Conservation (phyloP, 2,329 filamentous ascomycete species). For the Ophiostoma fasciatum region DNA sequence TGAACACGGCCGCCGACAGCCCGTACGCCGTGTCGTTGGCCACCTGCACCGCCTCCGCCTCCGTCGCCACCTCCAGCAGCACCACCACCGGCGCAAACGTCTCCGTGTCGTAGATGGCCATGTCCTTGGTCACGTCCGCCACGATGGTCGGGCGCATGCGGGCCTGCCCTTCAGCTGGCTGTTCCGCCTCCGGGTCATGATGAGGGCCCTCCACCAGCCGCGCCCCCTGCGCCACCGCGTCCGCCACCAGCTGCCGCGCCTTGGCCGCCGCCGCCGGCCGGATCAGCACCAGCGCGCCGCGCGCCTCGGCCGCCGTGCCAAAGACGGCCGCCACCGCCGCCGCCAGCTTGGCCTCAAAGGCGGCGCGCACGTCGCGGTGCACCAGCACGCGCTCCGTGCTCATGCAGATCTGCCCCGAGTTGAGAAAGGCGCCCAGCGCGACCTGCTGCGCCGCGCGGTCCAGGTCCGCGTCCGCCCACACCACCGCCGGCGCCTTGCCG, state of each 20-base stretch:
- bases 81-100: slow-evolving; percentile 65
- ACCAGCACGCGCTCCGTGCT: slow-evolving; percentile 59
- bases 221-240: slow-evolving; percentile 55
- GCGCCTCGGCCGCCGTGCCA: slow-evolving; percentile 21
- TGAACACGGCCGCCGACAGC: slow-evolving; percentile 57
- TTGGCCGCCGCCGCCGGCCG: slow-evolving; percentile 45
- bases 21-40: slow-evolving; percentile 78
- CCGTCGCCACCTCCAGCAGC: slow-evolving; percentile 47
- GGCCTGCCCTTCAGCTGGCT: too few species aligned
- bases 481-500: slow-evolving; percentile 66
- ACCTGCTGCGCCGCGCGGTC: slow-evolving; percentile 54
- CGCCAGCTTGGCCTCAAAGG: slow-evolving; percentile 30
- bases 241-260: slow-evolving; percentile 49
- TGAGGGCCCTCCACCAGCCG: slow-evolving; percentile 11
- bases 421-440: slow-evolving; percentile 55
- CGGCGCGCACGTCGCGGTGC: slow-evolving; percentile 29
- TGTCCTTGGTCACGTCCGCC: slow-evolving; percentile 44
- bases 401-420: slow-evolving; percentile 78
- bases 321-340: slow-evolving; percentile 11
- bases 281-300: slow-evolving; percentile 15
- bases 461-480: slow-evolving; percentile 67
- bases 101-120: slow-evolving; percentile 64
- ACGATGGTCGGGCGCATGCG: slow-evolving; percentile 47
- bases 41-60: slow-evolving; percentile 57
- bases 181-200: neutral